Conservation (phyloP, 306 rosid genomes). For the Cucurbita pepo region DNA sequence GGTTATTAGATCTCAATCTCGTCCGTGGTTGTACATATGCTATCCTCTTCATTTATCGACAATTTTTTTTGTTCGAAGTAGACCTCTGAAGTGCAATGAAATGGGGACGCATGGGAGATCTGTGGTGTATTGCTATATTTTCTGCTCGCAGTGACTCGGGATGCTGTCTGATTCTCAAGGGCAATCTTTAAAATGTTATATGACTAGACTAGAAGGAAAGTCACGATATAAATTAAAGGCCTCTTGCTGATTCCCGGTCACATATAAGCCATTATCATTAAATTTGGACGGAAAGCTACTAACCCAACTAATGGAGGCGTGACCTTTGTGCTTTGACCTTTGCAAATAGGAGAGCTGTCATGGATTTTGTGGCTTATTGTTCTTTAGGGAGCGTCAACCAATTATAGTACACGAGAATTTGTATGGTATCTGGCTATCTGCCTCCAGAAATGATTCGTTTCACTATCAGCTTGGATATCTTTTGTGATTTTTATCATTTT, state of each 20-base stretch:
- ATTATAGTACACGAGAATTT: neutral
- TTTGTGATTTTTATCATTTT: neutral
- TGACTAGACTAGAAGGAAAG: neutral
- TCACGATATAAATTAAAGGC: neutral
- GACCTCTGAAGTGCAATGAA: neutral
- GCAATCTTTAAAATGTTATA: neutral
- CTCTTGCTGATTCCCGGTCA: neutral
- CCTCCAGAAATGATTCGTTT: neutral
- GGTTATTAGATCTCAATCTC: neutral
- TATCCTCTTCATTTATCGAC: neutral
- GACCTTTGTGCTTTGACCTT: neutral
- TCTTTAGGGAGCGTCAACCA: neutral
- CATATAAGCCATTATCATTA: neutral
- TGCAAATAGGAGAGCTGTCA: neutral
- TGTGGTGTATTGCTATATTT: neutral
- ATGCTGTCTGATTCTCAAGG: neutral
- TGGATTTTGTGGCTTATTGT: neutral
- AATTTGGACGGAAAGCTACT: neutral
- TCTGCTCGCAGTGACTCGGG: neutral
- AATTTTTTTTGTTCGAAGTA: neutral
- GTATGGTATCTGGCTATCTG: neutral
- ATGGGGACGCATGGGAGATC: neutral
- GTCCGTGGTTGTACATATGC: neutral
- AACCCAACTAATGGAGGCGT: neutral
- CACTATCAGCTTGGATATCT: neutral